Percentiles rank a stretch among this genome's conserved stretches.
Evolutionary conservation across 257 asterid species (phyloP).

Genomic region (Rhazya stricta): DNA sequence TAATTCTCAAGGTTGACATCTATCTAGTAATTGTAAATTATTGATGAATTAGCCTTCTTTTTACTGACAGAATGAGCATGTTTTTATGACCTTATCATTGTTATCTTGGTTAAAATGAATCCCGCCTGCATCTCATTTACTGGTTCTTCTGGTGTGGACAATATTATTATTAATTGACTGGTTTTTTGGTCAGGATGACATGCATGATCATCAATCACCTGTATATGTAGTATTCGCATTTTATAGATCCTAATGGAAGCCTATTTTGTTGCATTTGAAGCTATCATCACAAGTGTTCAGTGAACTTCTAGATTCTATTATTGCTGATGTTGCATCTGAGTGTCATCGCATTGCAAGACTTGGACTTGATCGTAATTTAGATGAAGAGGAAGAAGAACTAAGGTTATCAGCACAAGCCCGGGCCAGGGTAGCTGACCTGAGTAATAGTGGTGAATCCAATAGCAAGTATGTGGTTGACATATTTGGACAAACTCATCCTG

Average conservation of each 20-base stretch:
- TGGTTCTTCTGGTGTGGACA: neutral
- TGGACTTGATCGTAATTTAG: conserved; percentile 83
- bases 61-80: neutral
- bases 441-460: conserved; percentile 66
- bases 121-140: neutral
- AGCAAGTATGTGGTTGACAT: conserved; percentile 83
- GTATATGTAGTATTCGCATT: neutral
- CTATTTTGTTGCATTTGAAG: conserved; percentile 39
- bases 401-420: conserved; percentile 80
- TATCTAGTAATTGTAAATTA: neutral
- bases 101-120: neutral
- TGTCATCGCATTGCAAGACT: conserved; percentile 79
- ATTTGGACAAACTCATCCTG: conserved; percentile 91
- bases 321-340: conserved; percentile 91
- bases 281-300: conserved; percentile 47
- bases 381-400: conserved; percentile 79
- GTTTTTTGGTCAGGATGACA: neutral
- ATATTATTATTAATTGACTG: neutral
- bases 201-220: neutral
- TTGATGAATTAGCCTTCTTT: neutral
- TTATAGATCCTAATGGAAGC: conserved; percentile 9
- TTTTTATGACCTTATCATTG: neutral
- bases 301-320: conserved; percentile 71
- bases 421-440: conserved; percentile 67
- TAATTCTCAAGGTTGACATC: neutral